A percentile compares a stretch with the other conserved stretches of the same genome.
Evolutionary conservation across 805 yeast species (phyloP).

Genomic region (Kazachstania bromeliacearum): DNA sequence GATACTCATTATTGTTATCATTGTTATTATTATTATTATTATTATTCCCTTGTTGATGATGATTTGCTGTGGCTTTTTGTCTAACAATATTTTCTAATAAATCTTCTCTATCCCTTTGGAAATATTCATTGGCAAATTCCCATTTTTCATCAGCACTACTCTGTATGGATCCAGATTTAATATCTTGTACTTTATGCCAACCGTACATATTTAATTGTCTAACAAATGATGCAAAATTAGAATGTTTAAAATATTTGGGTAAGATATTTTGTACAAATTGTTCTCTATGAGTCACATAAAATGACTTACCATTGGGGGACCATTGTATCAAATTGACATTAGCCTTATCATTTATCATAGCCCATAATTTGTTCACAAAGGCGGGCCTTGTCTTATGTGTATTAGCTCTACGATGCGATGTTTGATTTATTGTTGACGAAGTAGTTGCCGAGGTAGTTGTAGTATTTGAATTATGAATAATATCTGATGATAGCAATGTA

Average conservation of each 20-base stretch:
- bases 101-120: conserved; percentile 70
- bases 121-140: conserved; percentile 82
- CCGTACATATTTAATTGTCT: conserved; percentile 97
- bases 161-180: conserved; percentile 61
- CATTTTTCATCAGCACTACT: conserved; percentile 63
- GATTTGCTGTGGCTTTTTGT: conserved; percentile 35
- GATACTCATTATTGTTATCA: conserved; percentile 1
- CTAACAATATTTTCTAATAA: conserved; percentile 77
- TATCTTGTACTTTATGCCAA: conserved; percentile 97
- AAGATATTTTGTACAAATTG: conserved; percentile 68
- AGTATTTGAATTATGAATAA: conserved; percentile 3
- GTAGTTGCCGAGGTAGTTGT: conserved; percentile 1
- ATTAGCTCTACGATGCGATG: conserved; percentile 9
- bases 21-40: conserved; percentile 4
- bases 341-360: conserved; percentile 77
- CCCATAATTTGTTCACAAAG: conserved; percentile 89
- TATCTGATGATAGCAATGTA: conserved; percentile 6
- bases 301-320: conserved; percentile 77
- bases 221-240: conserved; percentile 90
- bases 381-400: conserved; percentile 60
- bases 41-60: background rate
- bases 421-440: conserved; percentile 1
- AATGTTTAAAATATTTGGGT: conserved; percentile 91
- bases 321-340: conserved; percentile 71
- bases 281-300: conserved; percentile 78